Evolutionary conservation across 2,329 filamentous ascomycete species (phyloP), one percentile per base, ranked within the genome.

Genomic region (Anthostomella pinea): DNA sequence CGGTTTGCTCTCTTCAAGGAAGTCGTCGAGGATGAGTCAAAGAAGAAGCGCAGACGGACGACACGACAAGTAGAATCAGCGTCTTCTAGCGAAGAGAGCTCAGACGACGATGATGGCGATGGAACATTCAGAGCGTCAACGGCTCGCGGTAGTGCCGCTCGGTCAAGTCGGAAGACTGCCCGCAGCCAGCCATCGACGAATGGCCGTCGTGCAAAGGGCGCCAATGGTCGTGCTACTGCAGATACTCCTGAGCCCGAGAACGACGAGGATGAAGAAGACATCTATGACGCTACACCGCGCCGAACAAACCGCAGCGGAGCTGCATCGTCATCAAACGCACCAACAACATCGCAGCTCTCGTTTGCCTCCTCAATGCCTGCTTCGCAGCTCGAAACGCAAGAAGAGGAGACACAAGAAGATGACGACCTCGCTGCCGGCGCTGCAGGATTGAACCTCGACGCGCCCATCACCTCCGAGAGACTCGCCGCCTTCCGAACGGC

Each of bases 1-100:
- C 80, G 93, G 13, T 98, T 96, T 57, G 94, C 93, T 3, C 75
- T 98, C 22, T 98, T 98, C 76, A 97, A 97, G 62, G 93, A 98
- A 67, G 83, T 98, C 1, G 75, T 95, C 3, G 75, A 82, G 55
- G 75, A 81, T 47, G 83, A 89, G 60, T 86, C 89, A 39, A 78
- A 82, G 51, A 93, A 91, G 72, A 85, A 93, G 65, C 79, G 90
- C 53, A 83, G 87, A 63, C 83, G 86, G 52, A 84, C n/a, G n/a
- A n/a, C 77, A 5, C 71, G 75, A 19, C 72, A 73, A 21, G 69
- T 75, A 11, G 72, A 77, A 37, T 70, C 69, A 35, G 77, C 75
- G 59, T 81, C 56, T 58, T 70, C 81, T 15, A 78, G 75, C 24
- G 75, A 77, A 8, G 75, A 76, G 14, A 75, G 72, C 35, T 74